phyloP scores from a whole-genome alignment of 805 yeast genomes.

The Candida berthetii region DNA sequence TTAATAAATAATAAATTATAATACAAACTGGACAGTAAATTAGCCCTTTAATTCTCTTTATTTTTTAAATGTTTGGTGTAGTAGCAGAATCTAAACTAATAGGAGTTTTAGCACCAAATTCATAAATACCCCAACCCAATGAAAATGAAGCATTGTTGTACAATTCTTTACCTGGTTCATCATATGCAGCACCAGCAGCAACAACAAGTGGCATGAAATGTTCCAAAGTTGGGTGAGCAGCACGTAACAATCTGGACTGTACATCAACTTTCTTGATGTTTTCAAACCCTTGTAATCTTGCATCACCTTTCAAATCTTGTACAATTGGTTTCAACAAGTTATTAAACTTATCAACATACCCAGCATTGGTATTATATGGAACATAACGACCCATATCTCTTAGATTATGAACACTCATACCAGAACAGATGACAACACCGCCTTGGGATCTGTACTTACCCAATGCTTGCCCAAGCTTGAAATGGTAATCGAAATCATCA shows the following conservation, averaged over 20 bases:
- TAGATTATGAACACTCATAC: slow-evolving; percentile 78
- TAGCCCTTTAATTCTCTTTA: too few relatives aligned
- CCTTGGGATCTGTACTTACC: slow-evolving; percentile 44
- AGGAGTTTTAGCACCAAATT: too few relatives aligned
- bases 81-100: too few relatives aligned
- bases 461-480: slow-evolving; percentile 51
- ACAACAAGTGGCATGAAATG: slow-evolving; percentile 67
- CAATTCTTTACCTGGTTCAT: slow-evolving; percentile 35
- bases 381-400: slow-evolving; percentile 33
- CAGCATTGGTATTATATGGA: slow-evolving; percentile 19
- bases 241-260: slow-evolving; percentile 28
- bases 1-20: too few relatives aligned
- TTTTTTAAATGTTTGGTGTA: neutral
- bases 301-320: slow-evolving; percentile 16
- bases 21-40: too few relatives aligned
- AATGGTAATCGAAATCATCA: slow-evolving; percentile 36
- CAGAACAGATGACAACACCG: slow-evolving; percentile 56
- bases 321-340: slow-evolving; percentile 35
- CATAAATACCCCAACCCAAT: slow-evolving; percentile 69
- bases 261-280: slow-evolving; percentile 23
- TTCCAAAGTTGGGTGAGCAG: slow-evolving; percentile 74
- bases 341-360: slow-evolving; percentile 49
- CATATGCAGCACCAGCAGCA: slow-evolving; percentile 45
- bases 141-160: slow-evolving; percentile 38
- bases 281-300: slow-evolving; percentile 30